Conservation (phyloP, 768 basidiomycete species). For the Naganishia randhawae region DNA sequence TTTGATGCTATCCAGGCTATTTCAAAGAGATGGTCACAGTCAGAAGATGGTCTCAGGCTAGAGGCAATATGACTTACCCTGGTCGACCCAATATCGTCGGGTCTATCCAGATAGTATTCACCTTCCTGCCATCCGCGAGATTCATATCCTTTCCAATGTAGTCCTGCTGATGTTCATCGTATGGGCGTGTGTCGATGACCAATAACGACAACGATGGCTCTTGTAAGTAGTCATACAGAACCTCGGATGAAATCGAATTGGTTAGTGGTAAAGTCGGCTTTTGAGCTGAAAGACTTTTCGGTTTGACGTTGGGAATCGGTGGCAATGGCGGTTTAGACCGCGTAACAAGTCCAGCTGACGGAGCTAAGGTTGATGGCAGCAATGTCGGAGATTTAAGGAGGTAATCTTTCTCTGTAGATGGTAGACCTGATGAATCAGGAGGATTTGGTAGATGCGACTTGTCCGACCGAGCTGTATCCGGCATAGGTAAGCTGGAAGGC, state of each 20-base stretch:
- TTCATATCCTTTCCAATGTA: slow-evolving; percentile 63
- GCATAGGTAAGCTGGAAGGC: slow-evolving; percentile 25
- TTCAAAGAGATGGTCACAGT: slow-evolving; percentile 1
- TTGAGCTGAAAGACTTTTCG: not conserved
- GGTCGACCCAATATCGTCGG: slow-evolving; percentile 68
- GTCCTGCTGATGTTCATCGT: slow-evolving; percentile 70
- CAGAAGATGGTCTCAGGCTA: not conserved
- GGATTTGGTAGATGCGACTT: slow-evolving; percentile 33
- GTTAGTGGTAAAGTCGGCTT: slow-evolving; percentile 58
- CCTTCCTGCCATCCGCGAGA: slow-evolving; percentile 27
- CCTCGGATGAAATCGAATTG: slow-evolving; percentile 61
- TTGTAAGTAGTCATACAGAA: slow-evolving; percentile 61
- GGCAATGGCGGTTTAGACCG: slow-evolving; percentile 1
- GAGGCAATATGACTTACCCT: slow-evolving; percentile 56
- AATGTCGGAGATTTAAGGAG: not conserved
- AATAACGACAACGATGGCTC: slow-evolving; percentile 60
- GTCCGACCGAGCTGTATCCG: not conserved
- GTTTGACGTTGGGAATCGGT: slow-evolving; percentile 7
- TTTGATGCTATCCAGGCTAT: slow-evolving; percentile 62
- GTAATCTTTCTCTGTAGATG: not conserved
- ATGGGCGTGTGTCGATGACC: slow-evolving; percentile 74
- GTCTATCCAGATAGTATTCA: slow-evolving; percentile 70
- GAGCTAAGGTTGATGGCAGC: slow-evolving; percentile 20
- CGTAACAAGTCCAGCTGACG: not conserved
- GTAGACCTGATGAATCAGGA: not conserved